Conservation (phyloP, 805 yeast genomes). For the Candida railenensis region DNA sequence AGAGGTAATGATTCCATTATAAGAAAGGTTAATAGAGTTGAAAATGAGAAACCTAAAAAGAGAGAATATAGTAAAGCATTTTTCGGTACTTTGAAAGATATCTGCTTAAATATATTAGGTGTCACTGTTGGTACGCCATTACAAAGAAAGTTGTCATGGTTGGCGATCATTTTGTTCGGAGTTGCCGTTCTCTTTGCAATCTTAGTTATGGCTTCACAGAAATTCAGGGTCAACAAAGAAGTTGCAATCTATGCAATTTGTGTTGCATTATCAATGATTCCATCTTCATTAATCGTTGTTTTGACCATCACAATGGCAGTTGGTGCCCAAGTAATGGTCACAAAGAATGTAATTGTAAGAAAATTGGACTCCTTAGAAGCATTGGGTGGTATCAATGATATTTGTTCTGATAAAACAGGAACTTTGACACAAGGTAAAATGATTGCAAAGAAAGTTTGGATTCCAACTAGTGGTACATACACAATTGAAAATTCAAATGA, state of each 20-base stretch:
- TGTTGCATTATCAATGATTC: conserved; percentile 79
- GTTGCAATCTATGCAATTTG: conserved; percentile 89
- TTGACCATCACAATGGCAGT: conserved; percentile 85
- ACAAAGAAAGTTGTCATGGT: conserved; percentile 69
- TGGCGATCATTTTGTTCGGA: conserved; percentile 69
- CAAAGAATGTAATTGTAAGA: conserved; percentile 68
- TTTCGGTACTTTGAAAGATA: conserved; percentile 49
- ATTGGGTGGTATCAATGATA: conserved; percentile 74
- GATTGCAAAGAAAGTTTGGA: conserved; percentile 70
- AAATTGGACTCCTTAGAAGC: conserved; percentile 78
- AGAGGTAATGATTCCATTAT: conserved; percentile 38
- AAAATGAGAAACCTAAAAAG: conserved; percentile 40
- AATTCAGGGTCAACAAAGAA: conserved; percentile 68
- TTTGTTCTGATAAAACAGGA: conserved; percentile 83
- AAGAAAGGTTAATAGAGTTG: conserved; percentile 37
- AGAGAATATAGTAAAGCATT: conserved; percentile 48
- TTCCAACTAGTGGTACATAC: conserved; percentile 61
- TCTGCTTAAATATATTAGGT: conserved; percentile 70
- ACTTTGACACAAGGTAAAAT: conserved; percentile 79
- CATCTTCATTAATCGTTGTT: conserved; percentile 76
- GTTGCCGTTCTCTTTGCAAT: conserved; percentile 85
- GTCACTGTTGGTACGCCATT: conserved; percentile 79
- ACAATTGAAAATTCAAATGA: conserved; percentile 54
- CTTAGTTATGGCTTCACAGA: conserved; percentile 83
- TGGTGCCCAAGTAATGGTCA: conserved; percentile 73